A percentile compares a stretch with the other conserved stretches of the same genome.
phyloP scores from a whole-genome alignment of 805 yeast species.

The Monosporozyma yasuniensis region DNA sequence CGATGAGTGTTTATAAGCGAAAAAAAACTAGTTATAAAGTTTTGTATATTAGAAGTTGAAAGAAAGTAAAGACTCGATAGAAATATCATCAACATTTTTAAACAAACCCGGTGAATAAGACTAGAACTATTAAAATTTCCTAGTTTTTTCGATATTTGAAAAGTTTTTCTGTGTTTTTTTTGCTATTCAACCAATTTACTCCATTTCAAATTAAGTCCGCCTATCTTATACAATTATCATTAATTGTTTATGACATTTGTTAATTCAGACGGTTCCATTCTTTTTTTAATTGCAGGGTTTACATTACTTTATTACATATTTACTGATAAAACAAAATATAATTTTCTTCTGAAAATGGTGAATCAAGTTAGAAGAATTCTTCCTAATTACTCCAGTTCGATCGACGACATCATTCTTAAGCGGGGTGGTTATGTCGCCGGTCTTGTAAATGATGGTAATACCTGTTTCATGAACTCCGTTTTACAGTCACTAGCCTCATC shows the following conservation, averaged over 20 bases:
- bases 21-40: too few relatives aligned
- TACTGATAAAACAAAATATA: slow-evolving; percentile 1
- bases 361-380: slow-evolving; percentile 3
- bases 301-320: slow-evolving; percentile 1
- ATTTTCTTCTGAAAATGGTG: slow-evolving; percentile 2
- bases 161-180: not conserved
- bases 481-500: slow-evolving; percentile 77
- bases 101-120: too few relatives aligned
- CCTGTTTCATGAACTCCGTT: slow-evolving; percentile 91
- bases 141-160: not conserved
- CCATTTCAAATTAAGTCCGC: not conserved
- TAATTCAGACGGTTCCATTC: not conserved
- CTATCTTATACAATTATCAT: not conserved
- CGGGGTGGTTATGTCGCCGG: slow-evolving; percentile 80
- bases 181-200: not conserved
- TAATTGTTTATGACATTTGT: slow-evolving; percentile 1
- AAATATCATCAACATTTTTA: too few relatives aligned
- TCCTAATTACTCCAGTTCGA: slow-evolving; percentile 1
- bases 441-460: slow-evolving; percentile 80
- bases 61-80: too few relatives aligned
- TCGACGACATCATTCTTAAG: slow-evolving; percentile 33
- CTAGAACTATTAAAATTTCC: not conserved
- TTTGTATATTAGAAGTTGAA: too few relatives aligned
- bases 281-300: not conserved
- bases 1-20: too few relatives aligned